Base-by-base conservation (phyloP, 176 grass and related monocot genomes). In the Aegilops umbellulata region DNA sequence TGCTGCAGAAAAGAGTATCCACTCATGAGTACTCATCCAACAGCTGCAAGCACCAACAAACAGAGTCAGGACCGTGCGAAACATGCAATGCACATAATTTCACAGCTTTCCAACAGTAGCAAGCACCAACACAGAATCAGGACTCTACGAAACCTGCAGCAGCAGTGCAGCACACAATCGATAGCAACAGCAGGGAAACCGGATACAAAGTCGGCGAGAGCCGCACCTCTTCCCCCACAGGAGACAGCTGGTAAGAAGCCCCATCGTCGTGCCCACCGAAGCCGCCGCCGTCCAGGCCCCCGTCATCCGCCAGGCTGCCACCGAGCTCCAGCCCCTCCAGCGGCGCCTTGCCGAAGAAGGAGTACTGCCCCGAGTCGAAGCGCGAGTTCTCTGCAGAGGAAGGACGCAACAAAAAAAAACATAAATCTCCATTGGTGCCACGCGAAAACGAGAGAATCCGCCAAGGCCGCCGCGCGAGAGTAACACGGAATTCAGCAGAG, bases 321-420 rank as follows among this genome's bases (percentile, higher is more conserved):
- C 94, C 90, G 82, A 99, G 80, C 51, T 94, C 97, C 81, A 86
- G 22, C 24, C 80, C 92, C 65, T 94, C 92, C 88, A 92, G 79
- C 20, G 79, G 39, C 49, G 82, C 77, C 85, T 95, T 94, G 27
- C 92, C 92, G 14, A 95, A 98, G 78, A 98, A 95, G 30, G 88
- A 75, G 35, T 98, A 98, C 86, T 86, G 90, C 71, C 79, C 76
- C 38, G 92, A 90, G 80, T 98, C 97, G 76, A 95, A 98, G 42
- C 46, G 75, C 69, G 78, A 49, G 77, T 77, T 90, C 22, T 84
- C 95, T 98, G 92, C 85, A 65, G 6, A 19, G 65, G 60, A 58
- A 58, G 19, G n/a, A n/a, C n/a, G n/a, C 16, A 51, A 8, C 5
- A 57, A 58, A 3, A 74, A 77, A 46, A 39, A 16, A 27, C 32